Evolutionary conservation across 139 green algal genomes (phyloP).

Genomic region (Eudorina sp.): DNA sequence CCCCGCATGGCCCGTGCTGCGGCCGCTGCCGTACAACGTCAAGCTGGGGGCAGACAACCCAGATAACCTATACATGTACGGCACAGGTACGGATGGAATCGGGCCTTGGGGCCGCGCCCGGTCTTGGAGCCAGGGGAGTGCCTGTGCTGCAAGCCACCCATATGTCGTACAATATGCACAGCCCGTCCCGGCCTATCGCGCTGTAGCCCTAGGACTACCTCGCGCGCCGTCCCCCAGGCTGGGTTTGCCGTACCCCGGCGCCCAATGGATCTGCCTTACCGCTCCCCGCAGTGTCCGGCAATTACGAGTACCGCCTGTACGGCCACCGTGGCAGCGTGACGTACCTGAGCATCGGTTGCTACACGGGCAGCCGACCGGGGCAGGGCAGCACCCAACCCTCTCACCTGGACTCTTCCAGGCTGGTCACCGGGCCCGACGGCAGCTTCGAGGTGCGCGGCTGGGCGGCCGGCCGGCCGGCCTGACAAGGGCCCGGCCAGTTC

Average conservation of each 20-base stretch:
- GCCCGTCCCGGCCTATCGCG: too few species aligned
- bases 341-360: slow-evolving; percentile 46
- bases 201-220: too few species aligned
- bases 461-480: too few species aligned
- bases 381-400: neutral
- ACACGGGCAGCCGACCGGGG: slow-evolving; percentile 46
- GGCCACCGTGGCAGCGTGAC: slow-evolving; percentile 44
- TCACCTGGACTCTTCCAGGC: slow-evolving; percentile 36
- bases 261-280: neutral
- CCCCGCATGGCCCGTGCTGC: slow-evolving; percentile 43
- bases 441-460: slow-evolving; percentile 47
- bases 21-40: slow-evolving; percentile 54
- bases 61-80: slow-evolving; percentile 55
- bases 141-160: too few species aligned
- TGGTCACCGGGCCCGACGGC: slow-evolving; percentile 19
- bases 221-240: too few species aligned
- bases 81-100: slow-evolving; percentile 40
- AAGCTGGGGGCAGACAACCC: slow-evolving; percentile 57
- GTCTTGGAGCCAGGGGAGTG: too few species aligned
- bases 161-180: too few species aligned
- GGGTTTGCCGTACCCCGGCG: too few species aligned
- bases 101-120: too few species aligned
- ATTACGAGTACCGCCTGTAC: slow-evolving; percentile 37
- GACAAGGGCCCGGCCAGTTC: too few species aligned
- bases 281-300: slow-evolving; percentile 13